Conservation (phyloP, 1,284 basidiomycete species). For the Pseudozyma thailandica region DNA sequence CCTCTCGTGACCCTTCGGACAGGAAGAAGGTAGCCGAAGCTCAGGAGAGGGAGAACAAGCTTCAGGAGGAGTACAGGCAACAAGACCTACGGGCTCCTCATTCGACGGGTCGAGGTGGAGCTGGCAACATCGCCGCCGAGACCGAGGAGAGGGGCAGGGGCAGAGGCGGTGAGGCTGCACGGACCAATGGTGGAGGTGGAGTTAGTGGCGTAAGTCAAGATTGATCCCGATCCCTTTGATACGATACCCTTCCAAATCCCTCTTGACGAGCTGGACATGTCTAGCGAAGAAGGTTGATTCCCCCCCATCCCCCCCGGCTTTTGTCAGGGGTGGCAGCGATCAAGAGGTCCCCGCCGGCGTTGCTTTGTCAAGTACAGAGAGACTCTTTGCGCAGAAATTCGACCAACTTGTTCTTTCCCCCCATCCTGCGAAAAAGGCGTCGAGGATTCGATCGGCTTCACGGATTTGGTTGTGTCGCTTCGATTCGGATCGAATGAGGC, state of each 20-base stretch:
- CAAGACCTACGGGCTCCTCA: constrained; percentile 70
- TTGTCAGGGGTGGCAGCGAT: not conserved
- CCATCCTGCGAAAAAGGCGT: no score
- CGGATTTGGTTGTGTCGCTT: no score
- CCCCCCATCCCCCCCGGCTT: no score
- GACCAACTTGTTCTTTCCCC: no score
- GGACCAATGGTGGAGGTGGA: constrained; percentile 13
- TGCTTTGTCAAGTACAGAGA: not conserved
- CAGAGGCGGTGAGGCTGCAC: constrained; percentile 14
- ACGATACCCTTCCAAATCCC: constrained; percentile 1
- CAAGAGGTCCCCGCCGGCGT: not conserved
- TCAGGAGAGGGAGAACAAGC: constrained; percentile 50
- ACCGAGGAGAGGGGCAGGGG: constrained; percentile 50
- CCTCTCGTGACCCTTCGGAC: constrained; percentile 73
- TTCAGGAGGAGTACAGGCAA: constrained; percentile 69
- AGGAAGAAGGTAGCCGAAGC: constrained; percentile 60
- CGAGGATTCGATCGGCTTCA: no score
- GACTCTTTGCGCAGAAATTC: not conserved
- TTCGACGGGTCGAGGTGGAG: constrained; percentile 77
- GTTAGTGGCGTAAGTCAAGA: constrained; percentile 47
- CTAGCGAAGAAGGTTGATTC: not conserved
- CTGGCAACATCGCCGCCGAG: constrained; percentile 72
- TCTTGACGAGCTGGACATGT: not conserved
- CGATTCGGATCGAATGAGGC: no score
- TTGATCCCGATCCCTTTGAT: not conserved